phyloP scores from a whole-genome alignment of 371 early-diverging fungal species.

The Encephalitozoon intestinalis region DNA sequence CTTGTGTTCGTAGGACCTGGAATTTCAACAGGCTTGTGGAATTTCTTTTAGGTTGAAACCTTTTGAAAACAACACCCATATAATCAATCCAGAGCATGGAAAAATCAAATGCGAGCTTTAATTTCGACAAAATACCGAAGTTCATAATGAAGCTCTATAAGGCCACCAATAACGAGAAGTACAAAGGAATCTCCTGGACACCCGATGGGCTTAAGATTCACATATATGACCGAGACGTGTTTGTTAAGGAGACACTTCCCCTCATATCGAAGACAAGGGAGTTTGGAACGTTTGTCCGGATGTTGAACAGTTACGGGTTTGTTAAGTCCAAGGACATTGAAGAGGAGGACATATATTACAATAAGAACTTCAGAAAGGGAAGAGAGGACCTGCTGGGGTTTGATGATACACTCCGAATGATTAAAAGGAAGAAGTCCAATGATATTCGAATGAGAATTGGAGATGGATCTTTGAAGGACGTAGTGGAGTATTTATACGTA shows the following conservation, averaged over 20 bases:
- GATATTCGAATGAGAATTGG: conserved; percentile 12
- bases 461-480: conserved; percentile 21
- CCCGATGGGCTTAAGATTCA: conserved; percentile 49
- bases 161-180: conserved; percentile 34
- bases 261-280: conserved; percentile 59
- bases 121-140: conserved; percentile 44
- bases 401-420: neutral
- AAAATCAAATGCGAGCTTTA: neutral
- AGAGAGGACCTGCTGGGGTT: conserved; percentile 32
- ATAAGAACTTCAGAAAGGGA: conserved; percentile 47
- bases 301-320: conserved; percentile 61
- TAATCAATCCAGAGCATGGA: neutral
- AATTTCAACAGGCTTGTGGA: neutral
- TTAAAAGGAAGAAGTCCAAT: conserved; percentile 10
- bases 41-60: neutral
- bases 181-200: conserved; percentile 55
- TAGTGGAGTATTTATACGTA: conserved; percentile 40
- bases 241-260: conserved; percentile 51
- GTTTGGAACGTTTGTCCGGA: conserved; percentile 59
- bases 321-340: conserved; percentile 49
- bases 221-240: conserved; percentile 56
- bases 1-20: neutral
- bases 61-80: neutral
- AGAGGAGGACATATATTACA: conserved; percentile 56
- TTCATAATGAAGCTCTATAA: conserved; percentile 59